Percentiles rank a stretch among this genome's conserved stretches.
phyloP scores from a whole-genome alignment of 441 rosid genomes.

The Syzygium syzygioides region DNA sequence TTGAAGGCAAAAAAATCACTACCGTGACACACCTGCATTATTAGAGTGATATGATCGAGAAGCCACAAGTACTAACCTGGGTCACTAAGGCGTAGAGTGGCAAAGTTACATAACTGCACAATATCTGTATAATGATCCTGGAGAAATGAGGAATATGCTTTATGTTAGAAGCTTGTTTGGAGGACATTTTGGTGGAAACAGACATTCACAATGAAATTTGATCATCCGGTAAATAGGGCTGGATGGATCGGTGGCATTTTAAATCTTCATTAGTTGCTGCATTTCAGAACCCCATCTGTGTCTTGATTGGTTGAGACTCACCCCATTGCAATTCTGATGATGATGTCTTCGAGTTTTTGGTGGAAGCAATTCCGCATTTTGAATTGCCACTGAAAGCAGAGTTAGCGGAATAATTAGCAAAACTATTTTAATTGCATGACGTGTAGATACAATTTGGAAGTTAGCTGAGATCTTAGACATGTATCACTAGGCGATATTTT shows the following conservation, averaged over 20 bases:
- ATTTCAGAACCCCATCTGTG: neutral
- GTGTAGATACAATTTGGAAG: neutral
- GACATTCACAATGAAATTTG: neutral
- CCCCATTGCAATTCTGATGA: constrained; percentile 80
- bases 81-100: constrained; percentile 94
- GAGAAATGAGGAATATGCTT: neutral
- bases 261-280: neutral
- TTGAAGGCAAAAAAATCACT: neutral
- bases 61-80: constrained; percentile 41
- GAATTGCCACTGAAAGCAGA: constrained; percentile 50
- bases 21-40: neutral
- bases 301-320: constrained; percentile 15
- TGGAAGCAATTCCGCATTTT: constrained; percentile 55
- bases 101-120: constrained; percentile 92
- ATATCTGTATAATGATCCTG: constrained; percentile 74
- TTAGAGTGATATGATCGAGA: neutral
- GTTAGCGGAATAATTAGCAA: neutral
- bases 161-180: neutral
- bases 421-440: neutral
- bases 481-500: neutral
- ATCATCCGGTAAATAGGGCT: neutral
- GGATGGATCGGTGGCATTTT: neutral
- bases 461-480: neutral
- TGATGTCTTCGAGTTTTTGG: constrained; percentile 35
- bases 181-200: neutral